These are phyloP conservation scores for Volvariella volvacea DNA, from an alignment of 1,284 basidiomycete species.

Conservation along the genomic window DNA sequence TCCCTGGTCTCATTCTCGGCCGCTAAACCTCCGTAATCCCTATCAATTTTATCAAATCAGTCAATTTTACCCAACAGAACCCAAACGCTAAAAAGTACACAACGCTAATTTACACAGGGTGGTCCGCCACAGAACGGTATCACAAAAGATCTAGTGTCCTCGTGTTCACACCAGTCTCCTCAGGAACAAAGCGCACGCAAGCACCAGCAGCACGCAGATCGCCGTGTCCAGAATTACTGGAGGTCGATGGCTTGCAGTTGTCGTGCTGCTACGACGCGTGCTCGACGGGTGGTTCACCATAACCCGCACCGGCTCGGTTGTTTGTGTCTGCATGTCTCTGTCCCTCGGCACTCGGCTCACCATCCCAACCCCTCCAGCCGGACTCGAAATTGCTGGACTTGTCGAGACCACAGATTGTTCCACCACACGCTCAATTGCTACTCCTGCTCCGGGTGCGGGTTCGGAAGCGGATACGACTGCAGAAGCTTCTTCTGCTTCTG, in stretches of 20 bases:
- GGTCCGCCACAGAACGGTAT: too few relatives aligned
- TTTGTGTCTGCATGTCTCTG: too few relatives aligned
- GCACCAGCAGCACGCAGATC: constrained; percentile 60
- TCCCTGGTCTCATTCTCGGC: not conserved
- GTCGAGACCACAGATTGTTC: not conserved
- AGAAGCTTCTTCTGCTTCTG: constrained; percentile 7
- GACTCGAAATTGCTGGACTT: not conserved
- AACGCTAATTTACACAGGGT: constrained; percentile 1
- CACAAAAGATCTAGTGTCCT: constrained; percentile 2
- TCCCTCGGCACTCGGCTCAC: not conserved
- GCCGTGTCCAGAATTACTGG: constrained; percentile 61
- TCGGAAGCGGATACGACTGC: not conserved
- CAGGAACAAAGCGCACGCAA: constrained; percentile 57
- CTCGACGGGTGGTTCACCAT: not conserved
- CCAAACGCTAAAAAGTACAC: constrained; percentile 1
- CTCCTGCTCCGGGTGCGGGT: constrained; percentile 6
- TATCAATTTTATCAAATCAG: too few relatives aligned
- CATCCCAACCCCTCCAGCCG: not conserved
- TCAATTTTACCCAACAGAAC: not conserved
- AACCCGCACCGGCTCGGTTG: not conserved
- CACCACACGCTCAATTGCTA: not conserved
- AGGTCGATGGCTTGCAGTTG: constrained; percentile 25
- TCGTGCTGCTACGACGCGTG: constrained; percentile 7
- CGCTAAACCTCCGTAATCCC: too few relatives aligned
- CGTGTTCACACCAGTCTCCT: constrained; percentile 45